Evolutionary conservation across 768 basidiomycete species (phyloP).

Genomic region (Russula lepida): DNA sequence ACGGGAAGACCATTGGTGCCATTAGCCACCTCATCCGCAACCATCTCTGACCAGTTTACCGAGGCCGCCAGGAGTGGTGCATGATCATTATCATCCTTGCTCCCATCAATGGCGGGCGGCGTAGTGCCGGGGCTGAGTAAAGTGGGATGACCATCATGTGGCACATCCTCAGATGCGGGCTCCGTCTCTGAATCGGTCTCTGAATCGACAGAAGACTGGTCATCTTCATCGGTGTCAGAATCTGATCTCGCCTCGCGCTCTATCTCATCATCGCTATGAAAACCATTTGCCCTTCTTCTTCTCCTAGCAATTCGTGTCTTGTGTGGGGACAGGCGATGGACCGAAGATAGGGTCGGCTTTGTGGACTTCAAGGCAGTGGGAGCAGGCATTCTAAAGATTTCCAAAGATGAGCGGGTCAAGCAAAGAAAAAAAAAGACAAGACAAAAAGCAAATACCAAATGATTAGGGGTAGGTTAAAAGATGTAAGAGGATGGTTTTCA

Average conservation of each 20-base stretch:
- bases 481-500: too few relatives aligned
- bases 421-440: not conserved
- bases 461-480: not conserved
- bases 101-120: conserved; percentile 26
- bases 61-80: conserved; percentile 47
- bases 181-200: conserved; percentile 66
- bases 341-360: conserved; percentile 3
- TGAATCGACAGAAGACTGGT: conserved; percentile 46
- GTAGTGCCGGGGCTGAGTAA: conserved; percentile 62
- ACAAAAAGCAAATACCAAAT: not conserved
- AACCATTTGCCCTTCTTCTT: conserved; percentile 50
- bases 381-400: conserved; percentile 20
- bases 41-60: conserved; percentile 77
- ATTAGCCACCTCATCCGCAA: conserved; percentile 60
- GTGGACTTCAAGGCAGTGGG: conserved; percentile 7
- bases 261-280: conserved; percentile 70
- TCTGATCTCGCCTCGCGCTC: conserved; percentile 64
- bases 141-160: conserved; percentile 41
- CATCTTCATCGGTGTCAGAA: conserved; percentile 55
- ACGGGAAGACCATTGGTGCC: conserved; percentile 65
- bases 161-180: conserved; percentile 56
- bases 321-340: conserved; percentile 19
- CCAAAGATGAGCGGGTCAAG: not conserved
- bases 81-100: conserved; percentile 16
- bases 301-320: conserved; percentile 45